Evolutionary conservation across 352 stramenopile species (phyloP).

Genomic region (Globisporangium carolinianum): DNA sequence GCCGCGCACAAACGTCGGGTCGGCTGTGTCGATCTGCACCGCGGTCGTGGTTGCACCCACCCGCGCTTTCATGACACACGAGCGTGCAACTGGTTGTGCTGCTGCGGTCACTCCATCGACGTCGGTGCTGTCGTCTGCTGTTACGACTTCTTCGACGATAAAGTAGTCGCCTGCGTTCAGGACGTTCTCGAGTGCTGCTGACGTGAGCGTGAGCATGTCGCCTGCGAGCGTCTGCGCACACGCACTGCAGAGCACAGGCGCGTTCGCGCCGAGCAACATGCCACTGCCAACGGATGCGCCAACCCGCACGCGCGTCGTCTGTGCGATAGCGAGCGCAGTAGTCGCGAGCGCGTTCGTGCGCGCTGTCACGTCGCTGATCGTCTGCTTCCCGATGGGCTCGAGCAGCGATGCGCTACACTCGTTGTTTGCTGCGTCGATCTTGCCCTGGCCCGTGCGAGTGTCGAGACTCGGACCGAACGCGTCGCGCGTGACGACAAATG

Average conservation of each 20-base stretch:
- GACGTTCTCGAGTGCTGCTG: slow-evolving; percentile 10
- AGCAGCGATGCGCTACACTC: slow-evolving; percentile 41
- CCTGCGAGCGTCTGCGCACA: slow-evolving; percentile 54
- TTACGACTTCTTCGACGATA: slow-evolving; percentile 39
- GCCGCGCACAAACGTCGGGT: slow-evolving; percentile 15
- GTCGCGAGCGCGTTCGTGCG: slow-evolving; percentile 21
- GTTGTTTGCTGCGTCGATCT: slow-evolving; percentile 40
- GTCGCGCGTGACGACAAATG: slow-evolving; percentile 20
- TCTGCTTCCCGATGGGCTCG: slow-evolving; percentile 39
- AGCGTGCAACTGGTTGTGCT: slow-evolving; percentile 1
- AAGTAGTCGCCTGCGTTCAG: slow-evolving; percentile 39
- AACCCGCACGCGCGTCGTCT: slow-evolving; percentile 17
- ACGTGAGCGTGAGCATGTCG: slow-evolving; percentile 35
- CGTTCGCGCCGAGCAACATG: slow-evolving; percentile 19
- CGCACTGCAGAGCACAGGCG: slow-evolving; percentile 34
- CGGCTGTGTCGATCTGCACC: slow-evolving; percentile 22
- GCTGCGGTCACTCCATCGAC: no score
- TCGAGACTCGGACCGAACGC: slow-evolving; percentile 55
- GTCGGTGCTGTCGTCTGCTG: slow-evolving; percentile 6
- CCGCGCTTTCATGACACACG: slow-evolving; percentile 43
- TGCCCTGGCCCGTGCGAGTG: slow-evolving; percentile 35
- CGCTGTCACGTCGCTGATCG: slow-evolving; percentile 24
- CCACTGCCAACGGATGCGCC: slow-evolving; percentile 17
- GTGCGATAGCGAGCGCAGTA: slow-evolving; percentile 36
- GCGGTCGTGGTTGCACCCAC: slow-evolving; percentile 8